A percentile compares a stretch with the other conserved stretches of the same genome.
These are phyloP conservation scores for Asterophora lycoperdoides DNA, from an alignment of 768 basidiomycete species.

Conservation along the genomic window DNA sequence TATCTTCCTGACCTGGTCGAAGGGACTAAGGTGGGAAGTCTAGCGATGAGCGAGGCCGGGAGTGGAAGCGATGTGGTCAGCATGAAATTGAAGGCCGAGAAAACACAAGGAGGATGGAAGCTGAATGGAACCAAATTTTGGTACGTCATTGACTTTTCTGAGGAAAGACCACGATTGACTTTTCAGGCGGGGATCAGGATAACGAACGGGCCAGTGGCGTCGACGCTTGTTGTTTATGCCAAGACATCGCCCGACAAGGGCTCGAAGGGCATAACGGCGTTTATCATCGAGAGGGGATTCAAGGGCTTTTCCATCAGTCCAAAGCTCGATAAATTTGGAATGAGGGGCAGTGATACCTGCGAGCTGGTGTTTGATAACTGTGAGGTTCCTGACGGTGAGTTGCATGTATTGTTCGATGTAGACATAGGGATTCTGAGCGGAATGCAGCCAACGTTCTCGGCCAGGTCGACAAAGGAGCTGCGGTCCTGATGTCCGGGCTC, in stretches of 20 bases:
- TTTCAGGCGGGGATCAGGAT: constrained; percentile 53
- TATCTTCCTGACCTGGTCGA: constrained; percentile 79
- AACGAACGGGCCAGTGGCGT: constrained; percentile 90
- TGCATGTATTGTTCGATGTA: constrained; percentile 5
- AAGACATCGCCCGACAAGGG: constrained; percentile 75
- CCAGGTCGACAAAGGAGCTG: constrained; percentile 70
- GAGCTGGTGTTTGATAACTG: constrained; percentile 92
- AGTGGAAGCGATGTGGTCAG: constrained; percentile 95
- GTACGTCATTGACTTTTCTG: constrained; percentile 38
- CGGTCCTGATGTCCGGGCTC: constrained; percentile 91
- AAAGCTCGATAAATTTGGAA: constrained; percentile 93
- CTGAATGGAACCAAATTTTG: constrained; percentile 94
- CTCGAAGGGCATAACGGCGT: constrained; percentile 88
- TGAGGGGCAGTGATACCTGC: constrained; percentile 94
- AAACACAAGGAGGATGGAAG: constrained; percentile 68
- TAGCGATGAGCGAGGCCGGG: constrained; percentile 94
- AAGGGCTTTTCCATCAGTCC: constrained; percentile 85
- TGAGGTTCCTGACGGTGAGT: constrained; percentile 76
- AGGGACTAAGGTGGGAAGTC: constrained; percentile 80
- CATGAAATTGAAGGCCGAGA: constrained; percentile 82
- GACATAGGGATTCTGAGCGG: constrained; percentile 5
- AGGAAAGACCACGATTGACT: background rate
- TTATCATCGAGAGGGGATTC: constrained; percentile 82
- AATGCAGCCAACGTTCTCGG: constrained; percentile 81
- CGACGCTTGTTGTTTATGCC: constrained; percentile 90